Conservation (phyloP, 2,329 filamentous ascomycete genomes). For the Escovopsis sp. region DNA sequence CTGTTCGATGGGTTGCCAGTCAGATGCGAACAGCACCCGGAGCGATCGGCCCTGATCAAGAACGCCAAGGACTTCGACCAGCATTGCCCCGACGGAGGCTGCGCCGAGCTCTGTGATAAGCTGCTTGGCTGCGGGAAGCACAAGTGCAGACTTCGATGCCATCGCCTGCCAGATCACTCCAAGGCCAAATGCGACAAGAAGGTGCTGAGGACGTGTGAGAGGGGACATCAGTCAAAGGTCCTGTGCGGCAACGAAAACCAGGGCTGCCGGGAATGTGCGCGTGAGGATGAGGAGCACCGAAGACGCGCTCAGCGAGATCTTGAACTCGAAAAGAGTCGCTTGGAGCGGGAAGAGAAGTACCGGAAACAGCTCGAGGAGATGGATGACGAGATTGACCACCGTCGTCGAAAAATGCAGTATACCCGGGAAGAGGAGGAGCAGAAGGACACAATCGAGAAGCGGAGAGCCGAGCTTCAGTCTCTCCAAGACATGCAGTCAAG, state of each 20-base stretch:
- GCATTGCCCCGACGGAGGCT: constrained; percentile 56
- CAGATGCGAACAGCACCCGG: constrained; percentile 43
- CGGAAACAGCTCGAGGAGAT: constrained; percentile 29
- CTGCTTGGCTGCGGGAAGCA: constrained; percentile 44
- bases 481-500: constrained; percentile 19
- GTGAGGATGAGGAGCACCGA: constrained; percentile 31
- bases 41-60: constrained; percentile 30
- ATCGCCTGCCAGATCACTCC: constrained; percentile 44
- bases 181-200: constrained; percentile 21
- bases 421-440: constrained; percentile 29
- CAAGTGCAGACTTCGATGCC: constrained; percentile 44
- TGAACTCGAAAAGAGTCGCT: constrained; percentile 34
- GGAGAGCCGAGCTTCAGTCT: constrained; percentile 29
- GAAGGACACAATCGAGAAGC: constrained; percentile 28
- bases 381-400: constrained; percentile 38
- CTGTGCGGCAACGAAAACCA: constrained; percentile 27
- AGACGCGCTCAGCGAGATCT: constrained; percentile 30
- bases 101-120: constrained; percentile 39
- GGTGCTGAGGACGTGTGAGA: constrained; percentile 32
- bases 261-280: constrained; percentile 36
- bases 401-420: constrained; percentile 28
- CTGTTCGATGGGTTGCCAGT: constrained; percentile 48
- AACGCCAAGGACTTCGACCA: constrained; percentile 42
- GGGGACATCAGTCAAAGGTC: constrained; percentile 33
- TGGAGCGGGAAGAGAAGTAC: constrained; percentile 30